Evolutionary conservation across 257 asterid species (phyloP).

Genomic region (Euphrasia confusa): DNA sequence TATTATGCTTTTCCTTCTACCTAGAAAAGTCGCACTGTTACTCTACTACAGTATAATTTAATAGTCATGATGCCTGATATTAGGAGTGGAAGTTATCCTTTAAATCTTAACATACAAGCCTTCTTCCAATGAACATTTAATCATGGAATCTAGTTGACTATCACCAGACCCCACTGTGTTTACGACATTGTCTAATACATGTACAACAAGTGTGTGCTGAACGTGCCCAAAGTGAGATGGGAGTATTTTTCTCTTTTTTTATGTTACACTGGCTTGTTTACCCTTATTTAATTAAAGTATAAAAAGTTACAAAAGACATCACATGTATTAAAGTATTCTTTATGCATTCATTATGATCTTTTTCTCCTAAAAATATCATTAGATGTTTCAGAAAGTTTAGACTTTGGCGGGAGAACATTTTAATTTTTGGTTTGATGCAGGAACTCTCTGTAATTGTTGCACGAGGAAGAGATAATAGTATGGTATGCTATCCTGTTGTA

Average conservation of each 20-base stretch:
- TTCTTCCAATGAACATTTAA: no score
- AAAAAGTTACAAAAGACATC: no score
- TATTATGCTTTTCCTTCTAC: background rate
- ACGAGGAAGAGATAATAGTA: conserved; percentile 73
- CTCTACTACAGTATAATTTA: background rate
- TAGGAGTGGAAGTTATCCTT: no score
- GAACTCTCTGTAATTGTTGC: conserved; percentile 94
- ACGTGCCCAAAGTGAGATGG: no score
- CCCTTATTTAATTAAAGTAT: no score
- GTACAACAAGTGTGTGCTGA: no score
- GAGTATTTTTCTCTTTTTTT: no score
- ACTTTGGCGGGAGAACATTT: conserved; percentile 14
- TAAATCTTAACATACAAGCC: no score
- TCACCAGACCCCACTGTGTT: no score
- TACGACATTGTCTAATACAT: no score
- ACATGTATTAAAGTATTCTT: background rate
- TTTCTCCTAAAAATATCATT: background rate
- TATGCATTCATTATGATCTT: background rate
- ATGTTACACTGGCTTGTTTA: no score
- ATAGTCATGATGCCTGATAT: conserved; percentile 1
- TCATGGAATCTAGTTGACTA: no score
- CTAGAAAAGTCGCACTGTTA: background rate
- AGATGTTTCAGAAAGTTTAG: conserved; percentile 2
- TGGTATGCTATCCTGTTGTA: conserved; percentile 73
- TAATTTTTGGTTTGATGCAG: conserved; percentile 33